Evolutionary conservation across 2,329 filamentous ascomycete species (phyloP), one percentile per base, ranked within the genome.

Genomic region (Lojkania enalia): DNA sequence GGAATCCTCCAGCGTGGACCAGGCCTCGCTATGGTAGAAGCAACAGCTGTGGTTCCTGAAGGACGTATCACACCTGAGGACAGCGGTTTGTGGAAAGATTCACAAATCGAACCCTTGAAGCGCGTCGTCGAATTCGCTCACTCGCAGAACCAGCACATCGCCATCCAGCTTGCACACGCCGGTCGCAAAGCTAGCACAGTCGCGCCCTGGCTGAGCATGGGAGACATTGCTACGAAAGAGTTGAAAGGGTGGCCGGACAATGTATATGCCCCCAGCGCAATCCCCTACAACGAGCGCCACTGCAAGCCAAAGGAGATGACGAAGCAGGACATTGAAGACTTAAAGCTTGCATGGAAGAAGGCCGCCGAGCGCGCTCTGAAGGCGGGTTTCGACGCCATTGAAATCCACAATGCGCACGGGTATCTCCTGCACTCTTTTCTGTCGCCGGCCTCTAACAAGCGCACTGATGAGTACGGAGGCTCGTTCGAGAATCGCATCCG

Each of bases 51-150:
- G 0, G 76, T 81, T 7, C 72, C 88, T 4, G 83, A 91, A 55
- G 90, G 90, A 20, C 82, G 91, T 43, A 95, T 95, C 74, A 87
- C 87, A 0, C 89, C 90, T 1, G 78, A 91, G 66, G 88, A 92
- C 65, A 72, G 75, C 11, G 90, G 91, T 0, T 72, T 96, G 5
- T 96, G 90, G 91, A 78, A 86, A 51, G 91, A 96, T 67, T 83
- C 79, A 23, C 91, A 96, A 67, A 85, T 91, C 48, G 84, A 79
- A 51, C 84, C 85, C 0, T 72, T 95, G 46, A 80, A 78, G 63
- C 79, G 81, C 47, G 79, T 92, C 35, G 81, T 85, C 25, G 87
- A 95, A 49, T 95, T 90, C 51, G 82, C 86, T 2, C 90, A 95
- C 73, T 83, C 80, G 19, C 90, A 95, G 70, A 80, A 78, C 63